Base-by-base conservation (phyloP, 164 flowering plant species). In the Warburgia ugandensis region DNA sequence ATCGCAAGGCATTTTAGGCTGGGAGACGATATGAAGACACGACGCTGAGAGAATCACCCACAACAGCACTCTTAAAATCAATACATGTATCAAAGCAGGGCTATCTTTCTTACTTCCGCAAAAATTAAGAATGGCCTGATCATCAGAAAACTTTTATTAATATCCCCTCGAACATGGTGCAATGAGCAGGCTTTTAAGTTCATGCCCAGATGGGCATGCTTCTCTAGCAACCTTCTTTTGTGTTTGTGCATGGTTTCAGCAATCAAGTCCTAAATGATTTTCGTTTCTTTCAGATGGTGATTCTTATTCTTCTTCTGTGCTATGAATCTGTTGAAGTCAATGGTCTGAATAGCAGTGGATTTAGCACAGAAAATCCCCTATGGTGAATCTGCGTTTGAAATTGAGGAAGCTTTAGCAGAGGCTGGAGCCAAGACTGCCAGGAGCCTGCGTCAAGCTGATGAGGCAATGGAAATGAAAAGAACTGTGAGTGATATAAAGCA, bases 401-500 rank as follows among this genome's bases (percentile, higher is more conserved):
- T 92, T 19, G 78, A 56, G 48, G 96, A 85, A 62, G 73, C 77
- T 40, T 79, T 92, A 4, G 10, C 43, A 14, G 96, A 92, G 32
- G 86, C 79, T 45, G 98, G 96, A 41, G 98, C 90, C 49, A 83
- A 78, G 74, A 71, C 77, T 69, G 98, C 94, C 1, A 73, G 83
- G 46, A 30, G 74, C 61, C 74, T 87, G 10, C 82, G 84, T 46
- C 74, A 60, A 70, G 58, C 70, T 13, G 85, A 83, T 61, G 99
- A 72, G 57, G 56, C 80, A 29, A 68, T 75, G 77, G 96, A 88
- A 59, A 76, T 88, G 27, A 88, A 76, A 63, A 71, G 89, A 60
- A 79, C 96, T 8, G 98, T 92, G 12, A 92, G 96, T 66, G 91
- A 85, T 47, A 92, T 92, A 19, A 81, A 77, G 65, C 95, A 88